These are phyloP conservation scores for Botrytis porri DNA, from an alignment of 2,329 filamentous ascomycete genomes.

Conservation along the genomic window DNA sequence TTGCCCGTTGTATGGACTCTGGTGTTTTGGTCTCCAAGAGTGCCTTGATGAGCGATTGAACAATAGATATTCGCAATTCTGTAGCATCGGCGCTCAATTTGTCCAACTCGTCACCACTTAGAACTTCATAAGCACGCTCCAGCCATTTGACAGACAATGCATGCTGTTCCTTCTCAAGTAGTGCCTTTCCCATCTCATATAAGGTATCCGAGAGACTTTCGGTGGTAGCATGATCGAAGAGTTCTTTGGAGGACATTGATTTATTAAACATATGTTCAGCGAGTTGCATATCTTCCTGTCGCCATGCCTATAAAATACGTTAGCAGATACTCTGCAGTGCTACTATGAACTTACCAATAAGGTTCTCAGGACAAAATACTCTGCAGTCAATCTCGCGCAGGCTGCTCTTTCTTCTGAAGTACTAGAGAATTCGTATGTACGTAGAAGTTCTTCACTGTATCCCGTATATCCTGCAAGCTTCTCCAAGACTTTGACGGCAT, in stretches of 20 bases:
- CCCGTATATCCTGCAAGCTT: slow-evolving; percentile 61
- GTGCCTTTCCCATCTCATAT: slow-evolving; percentile 67
- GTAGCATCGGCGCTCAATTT: slow-evolving; percentile 55
- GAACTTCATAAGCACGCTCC: slow-evolving; percentile 59
- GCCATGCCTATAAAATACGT: slow-evolving; percentile 60
- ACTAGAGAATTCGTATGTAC: slow-evolving; percentile 34
- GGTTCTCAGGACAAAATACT: slow-evolving; percentile 38
- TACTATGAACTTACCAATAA: slow-evolving; percentile 52
- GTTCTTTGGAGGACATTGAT: slow-evolving; percentile 42
- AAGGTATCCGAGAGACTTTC: slow-evolving; percentile 66
- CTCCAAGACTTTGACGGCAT: slow-evolving; percentile 61
- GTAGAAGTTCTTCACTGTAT: slow-evolving; percentile 46
- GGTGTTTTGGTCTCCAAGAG: slow-evolving; percentile 48
- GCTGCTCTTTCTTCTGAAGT: slow-evolving; percentile 33
- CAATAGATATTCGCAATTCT: slow-evolving; percentile 64
- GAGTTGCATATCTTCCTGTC: slow-evolving; percentile 67
- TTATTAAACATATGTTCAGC: slow-evolving; percentile 76
- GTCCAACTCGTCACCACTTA: slow-evolving; percentile 55
- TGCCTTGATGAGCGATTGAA: slow-evolving; percentile 59
- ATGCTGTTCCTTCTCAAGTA: slow-evolving; percentile 52
- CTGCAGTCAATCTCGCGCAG: slow-evolving; percentile 34
- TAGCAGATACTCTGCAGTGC: neutral
- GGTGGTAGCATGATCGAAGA: slow-evolving; percentile 48
- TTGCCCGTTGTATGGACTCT: slow-evolving; percentile 50
- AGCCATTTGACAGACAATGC: slow-evolving; percentile 68